Evolutionary conservation across 768 basidiomycete genomes (phyloP).

Genomic region (Russula dissimulans): DNA sequence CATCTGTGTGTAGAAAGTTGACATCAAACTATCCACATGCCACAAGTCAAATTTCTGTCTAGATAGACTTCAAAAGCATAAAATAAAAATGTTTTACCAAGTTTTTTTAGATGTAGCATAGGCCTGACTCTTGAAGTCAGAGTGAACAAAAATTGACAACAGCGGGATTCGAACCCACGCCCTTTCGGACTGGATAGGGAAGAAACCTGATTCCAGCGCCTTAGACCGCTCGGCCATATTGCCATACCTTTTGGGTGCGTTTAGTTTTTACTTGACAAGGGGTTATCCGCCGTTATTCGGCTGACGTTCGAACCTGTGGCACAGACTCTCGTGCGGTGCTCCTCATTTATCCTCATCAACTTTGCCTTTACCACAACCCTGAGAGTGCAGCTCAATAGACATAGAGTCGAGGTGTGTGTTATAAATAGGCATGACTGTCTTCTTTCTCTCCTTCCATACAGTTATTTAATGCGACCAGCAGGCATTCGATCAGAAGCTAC

Average conservation of each 20-base stretch:
- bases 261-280: neutral
- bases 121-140: too few species aligned
- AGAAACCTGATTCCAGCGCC: constrained; percentile 21
- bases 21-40: too few species aligned
- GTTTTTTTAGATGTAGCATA: too few species aligned
- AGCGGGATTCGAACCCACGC: constrained; percentile 46
- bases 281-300: neutral
- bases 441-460: neutral
- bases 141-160: constrained; percentile 22
- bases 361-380: too few species aligned
- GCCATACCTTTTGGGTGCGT: neutral
- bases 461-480: neutral
- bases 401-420: neutral
- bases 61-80: too few species aligned
- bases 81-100: too few species aligned
- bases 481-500: neutral
- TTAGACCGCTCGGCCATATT: constrained; percentile 23
- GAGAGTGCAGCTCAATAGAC: neutral
- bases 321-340: neutral
- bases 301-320: neutral
- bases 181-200: constrained; percentile 27
- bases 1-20: too few species aligned
- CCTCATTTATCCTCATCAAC: neutral
- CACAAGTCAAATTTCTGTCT: too few species aligned
- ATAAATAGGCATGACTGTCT: neutral